Evolutionary conservation across 352 stramenopile species (phyloP).

Genomic region (Peronospora farinosa): DNA sequence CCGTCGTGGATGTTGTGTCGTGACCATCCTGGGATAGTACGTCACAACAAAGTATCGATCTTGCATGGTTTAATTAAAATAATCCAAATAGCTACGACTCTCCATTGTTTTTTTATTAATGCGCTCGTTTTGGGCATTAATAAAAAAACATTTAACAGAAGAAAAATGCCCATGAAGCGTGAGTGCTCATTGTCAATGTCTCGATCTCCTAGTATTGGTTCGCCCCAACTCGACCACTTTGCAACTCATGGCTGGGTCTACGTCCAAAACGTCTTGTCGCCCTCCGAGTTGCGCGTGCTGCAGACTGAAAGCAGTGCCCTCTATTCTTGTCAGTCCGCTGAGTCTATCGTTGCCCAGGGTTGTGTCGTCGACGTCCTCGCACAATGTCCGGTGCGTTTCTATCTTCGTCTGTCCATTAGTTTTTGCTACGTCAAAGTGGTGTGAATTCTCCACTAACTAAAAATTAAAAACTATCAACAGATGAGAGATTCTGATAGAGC

Average conservation of each 20-base stretch:
- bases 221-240: constrained; percentile 10
- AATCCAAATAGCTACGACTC: no score
- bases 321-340: constrained; percentile 11
- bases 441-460: background rate
- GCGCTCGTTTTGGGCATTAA: no score
- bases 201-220: background rate
- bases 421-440: background rate
- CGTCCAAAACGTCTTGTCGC: constrained; percentile 31
- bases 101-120: no score
- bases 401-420: background rate
- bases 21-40: no score
- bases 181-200: no score
- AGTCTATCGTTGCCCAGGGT: constrained; percentile 24
- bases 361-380: constrained; percentile 60
- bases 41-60: no score
- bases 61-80: no score
- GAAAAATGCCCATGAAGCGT: no score
- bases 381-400: constrained; percentile 37
- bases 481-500: constrained; percentile 34
- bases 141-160: no score
- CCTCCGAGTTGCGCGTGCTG: constrained; percentile 33
- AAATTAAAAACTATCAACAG: constrained; percentile 8
- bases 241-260: constrained; percentile 17
- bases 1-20: no score
- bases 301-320: constrained; percentile 31